phyloP scores from a whole-genome alignment of 106 monocot species.

The Narthecium ossifragum region DNA sequence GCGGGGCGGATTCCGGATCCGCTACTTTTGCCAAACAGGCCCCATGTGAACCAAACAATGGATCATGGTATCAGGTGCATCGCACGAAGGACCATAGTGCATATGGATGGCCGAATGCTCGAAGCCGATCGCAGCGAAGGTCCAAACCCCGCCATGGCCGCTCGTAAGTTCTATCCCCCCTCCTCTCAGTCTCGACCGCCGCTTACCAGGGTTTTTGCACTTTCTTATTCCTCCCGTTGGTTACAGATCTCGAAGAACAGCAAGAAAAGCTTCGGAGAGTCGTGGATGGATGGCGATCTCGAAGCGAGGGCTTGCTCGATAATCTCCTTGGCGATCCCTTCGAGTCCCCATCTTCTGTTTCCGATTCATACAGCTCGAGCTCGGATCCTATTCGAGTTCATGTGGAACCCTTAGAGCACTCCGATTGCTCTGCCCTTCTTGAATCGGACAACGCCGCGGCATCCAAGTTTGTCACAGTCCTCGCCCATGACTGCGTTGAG shows the following conservation, averaged over 20 bases:
- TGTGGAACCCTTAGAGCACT: conserved; percentile 40
- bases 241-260: conserved; percentile 35
- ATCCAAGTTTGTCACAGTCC: conserved; percentile 41
- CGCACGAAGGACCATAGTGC: no score
- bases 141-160: conserved; percentile 11
- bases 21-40: no score
- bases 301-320: conserved; percentile 16
- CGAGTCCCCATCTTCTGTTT: not conserved
- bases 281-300: conserved; percentile 40
- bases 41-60: no score
- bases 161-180: not conserved
- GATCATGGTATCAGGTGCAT: no score
- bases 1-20: no score
- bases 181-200: not conserved
- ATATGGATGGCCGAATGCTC: no score
- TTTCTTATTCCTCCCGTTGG: not conserved
- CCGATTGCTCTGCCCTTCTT: conserved; percentile 18
- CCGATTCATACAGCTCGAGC: conserved; percentile 4
- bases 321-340: conserved; percentile 19
- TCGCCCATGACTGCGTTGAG: conserved; percentile 50
- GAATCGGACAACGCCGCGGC: conserved; percentile 40
- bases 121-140: no score
- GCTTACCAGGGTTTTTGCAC: not conserved
- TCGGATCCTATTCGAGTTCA: conserved; percentile 27
- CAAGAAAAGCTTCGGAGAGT: conserved; percentile 51